phyloP scores from a whole-genome alignment of 2,329 filamentous ascomycete genomes.

The Alternaria sp. region DNA sequence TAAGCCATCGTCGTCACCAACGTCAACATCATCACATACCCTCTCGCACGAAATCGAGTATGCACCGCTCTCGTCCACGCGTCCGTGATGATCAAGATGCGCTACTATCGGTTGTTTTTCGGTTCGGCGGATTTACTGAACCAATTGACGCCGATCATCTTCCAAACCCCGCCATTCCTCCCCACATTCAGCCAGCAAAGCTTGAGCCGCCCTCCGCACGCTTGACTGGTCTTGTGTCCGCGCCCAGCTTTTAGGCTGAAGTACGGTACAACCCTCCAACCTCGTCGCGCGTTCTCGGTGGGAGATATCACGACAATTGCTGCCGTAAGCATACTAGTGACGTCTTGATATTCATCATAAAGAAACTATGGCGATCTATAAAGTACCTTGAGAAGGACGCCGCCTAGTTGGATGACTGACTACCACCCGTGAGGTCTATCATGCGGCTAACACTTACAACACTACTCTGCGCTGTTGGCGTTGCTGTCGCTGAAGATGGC shows the following conservation, averaged over 20 bases:
- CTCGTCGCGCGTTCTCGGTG: not conserved
- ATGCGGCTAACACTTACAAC: conserved; percentile 20
- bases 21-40: not conserved
- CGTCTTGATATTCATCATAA: not conserved
- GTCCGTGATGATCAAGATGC: not conserved
- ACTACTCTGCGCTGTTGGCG: not conserved
- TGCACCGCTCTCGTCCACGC: not conserved
- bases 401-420: not conserved
- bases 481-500: conserved; percentile 64
- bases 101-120: not conserved
- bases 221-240: not conserved
- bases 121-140: not conserved
- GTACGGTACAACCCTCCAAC: conserved; percentile 10
- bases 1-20: not conserved
- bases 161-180: conserved; percentile 4
- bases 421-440: not conserved
- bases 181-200: conserved; percentile 7
- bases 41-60: not conserved
- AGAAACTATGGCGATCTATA: conserved; percentile 8
- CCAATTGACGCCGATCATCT: conserved; percentile 7
- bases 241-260: conserved; percentile 20
- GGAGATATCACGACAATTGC: conserved; percentile 5
- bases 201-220: conserved; percentile 12
- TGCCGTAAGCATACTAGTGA: conserved; percentile 7
- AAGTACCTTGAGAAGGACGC: not conserved